Evolutionary conservation across 2,329 filamentous ascomycete species (phyloP).

Genomic region (Conoideocrella luteorostrata): DNA sequence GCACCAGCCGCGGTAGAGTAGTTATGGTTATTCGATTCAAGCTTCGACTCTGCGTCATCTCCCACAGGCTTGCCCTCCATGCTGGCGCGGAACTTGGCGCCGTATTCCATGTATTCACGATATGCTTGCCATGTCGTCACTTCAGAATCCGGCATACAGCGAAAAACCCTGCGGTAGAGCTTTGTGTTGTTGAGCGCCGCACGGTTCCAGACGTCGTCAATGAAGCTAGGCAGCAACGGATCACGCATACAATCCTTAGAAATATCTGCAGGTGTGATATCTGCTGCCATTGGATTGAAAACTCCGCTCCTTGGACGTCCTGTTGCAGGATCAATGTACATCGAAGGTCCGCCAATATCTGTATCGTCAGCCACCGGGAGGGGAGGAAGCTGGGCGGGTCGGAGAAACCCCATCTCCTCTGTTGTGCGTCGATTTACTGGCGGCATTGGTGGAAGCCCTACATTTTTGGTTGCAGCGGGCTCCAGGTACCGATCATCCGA

Average conservation of each 20-base stretch:
- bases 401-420: constrained; percentile 60
- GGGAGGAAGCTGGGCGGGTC: constrained; percentile 62
- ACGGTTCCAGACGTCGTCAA: constrained; percentile 79
- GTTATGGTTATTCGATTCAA: constrained; percentile 24
- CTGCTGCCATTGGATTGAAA: constrained; percentile 51
- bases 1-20: constrained; percentile 28
- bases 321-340: constrained; percentile 43
- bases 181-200: constrained; percentile 93
- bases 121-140: constrained; percentile 93
- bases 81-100: constrained; percentile 66
- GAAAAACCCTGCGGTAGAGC: constrained; percentile 87
- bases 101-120: constrained; percentile 73
- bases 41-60: constrained; percentile 44
- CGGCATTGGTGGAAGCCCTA: constrained; percentile 53
- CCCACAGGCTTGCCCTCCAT: constrained; percentile 48
- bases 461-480: constrained; percentile 31
- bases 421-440: constrained; percentile 53
- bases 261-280: constrained; percentile 67
- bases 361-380: constrained; percentile 69
- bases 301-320: constrained; percentile 39
- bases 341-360: constrained; percentile 72
- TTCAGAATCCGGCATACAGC: constrained; percentile 94
- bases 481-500: constrained; percentile 27
- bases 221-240: constrained; percentile 75
- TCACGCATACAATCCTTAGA: constrained; percentile 93